phyloP scores from a whole-genome alignment of 2,329 filamentous ascomycete species.

The Nemania sp. region DNA sequence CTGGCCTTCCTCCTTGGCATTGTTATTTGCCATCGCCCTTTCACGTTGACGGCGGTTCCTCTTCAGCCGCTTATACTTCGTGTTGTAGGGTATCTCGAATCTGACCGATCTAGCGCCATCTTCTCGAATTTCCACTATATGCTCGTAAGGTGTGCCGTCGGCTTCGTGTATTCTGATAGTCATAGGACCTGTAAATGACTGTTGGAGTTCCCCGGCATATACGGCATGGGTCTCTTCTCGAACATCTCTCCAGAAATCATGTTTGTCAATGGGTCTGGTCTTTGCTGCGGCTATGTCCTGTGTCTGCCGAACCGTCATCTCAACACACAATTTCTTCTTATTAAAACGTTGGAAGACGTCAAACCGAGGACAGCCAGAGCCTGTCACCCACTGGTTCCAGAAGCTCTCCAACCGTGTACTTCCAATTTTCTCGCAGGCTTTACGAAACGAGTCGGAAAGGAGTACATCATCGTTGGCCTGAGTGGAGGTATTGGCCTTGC shows the following conservation, averaged over 20 bases:
- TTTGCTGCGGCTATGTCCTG: slow-evolving; percentile 55
- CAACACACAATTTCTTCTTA: slow-evolving; percentile 94
- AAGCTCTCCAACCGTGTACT: slow-evolving; percentile 87
- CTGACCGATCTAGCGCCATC: slow-evolving; percentile 72
- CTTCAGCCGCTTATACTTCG: slow-evolving; percentile 97
- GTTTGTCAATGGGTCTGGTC: slow-evolving; percentile 63
- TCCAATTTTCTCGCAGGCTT: slow-evolving; percentile 83
- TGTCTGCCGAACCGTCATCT: slow-evolving; percentile 83
- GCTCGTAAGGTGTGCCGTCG: slow-evolving; percentile 96
- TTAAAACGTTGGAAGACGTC: slow-evolving; percentile 89
- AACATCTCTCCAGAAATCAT: slow-evolving; percentile 80
- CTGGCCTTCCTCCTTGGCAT: slow-evolving; percentile 59
- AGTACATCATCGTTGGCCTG: slow-evolving; percentile 71
- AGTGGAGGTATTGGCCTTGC: slow-evolving; percentile 74
- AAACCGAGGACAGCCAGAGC: slow-evolving; percentile 86
- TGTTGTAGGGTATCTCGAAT: slow-evolving; percentile 97
- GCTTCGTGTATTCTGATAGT: slow-evolving; percentile 97
- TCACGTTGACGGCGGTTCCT: slow-evolving; percentile 69
- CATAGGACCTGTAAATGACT: slow-evolving; percentile 94
- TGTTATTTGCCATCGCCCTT: slow-evolving; percentile 51
- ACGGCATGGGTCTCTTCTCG: slow-evolving; percentile 76
- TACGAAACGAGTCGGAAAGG: slow-evolving; percentile 74
- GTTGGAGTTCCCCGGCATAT: slow-evolving; percentile 69
- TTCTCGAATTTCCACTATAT: slow-evolving; percentile 94
- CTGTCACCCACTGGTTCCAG: slow-evolving; percentile 90